Conservation (phyloP, 2,329 filamentous ascomycete genomes). For the Fusarium papillatum region DNA sequence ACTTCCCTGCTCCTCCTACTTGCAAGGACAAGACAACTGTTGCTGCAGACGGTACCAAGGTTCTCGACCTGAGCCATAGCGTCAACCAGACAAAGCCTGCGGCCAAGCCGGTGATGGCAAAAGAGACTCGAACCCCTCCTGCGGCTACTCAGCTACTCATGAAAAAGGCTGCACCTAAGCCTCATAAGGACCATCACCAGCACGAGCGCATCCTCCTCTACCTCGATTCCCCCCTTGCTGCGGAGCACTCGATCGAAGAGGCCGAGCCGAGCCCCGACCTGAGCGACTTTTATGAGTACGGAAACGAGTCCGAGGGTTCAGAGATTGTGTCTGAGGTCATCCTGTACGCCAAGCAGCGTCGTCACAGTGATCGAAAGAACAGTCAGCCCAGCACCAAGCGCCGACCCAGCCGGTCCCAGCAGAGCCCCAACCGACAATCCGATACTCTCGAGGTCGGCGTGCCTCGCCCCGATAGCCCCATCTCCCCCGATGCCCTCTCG, state of each 20-base stretch:
- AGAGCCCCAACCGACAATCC: constrained; percentile 4
- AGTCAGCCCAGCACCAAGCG: constrained; percentile 25
- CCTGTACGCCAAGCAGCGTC: constrained; percentile 31
- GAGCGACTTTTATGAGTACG: constrained; percentile 55
- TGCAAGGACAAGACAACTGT: constrained; percentile 43
- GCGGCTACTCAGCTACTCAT: constrained; percentile 2
- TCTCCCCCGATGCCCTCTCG: constrained; percentile 51
- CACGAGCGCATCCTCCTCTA: constrained; percentile 46
- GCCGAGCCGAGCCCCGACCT: constrained; percentile 53
- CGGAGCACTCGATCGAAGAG: constrained; percentile 40
- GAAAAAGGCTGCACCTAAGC: constrained; percentile 29
- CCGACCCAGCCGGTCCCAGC: constrained; percentile 22
- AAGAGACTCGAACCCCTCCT: background rate
- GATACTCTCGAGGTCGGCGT: constrained; percentile 43
- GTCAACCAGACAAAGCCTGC: constrained; percentile 9
- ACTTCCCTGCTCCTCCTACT: constrained; percentile 51
- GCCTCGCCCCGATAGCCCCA: constrained; percentile 57
- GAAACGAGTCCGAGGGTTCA: constrained; percentile 40
- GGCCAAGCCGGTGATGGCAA: background rate
- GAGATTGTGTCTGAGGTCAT: constrained; percentile 34
- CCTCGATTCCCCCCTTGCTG: constrained; percentile 44
- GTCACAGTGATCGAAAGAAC: constrained; percentile 16
- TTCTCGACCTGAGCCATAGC: constrained; percentile 38
- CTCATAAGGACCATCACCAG: constrained; percentile 28
- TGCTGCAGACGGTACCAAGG: constrained; percentile 40